Conservation (phyloP, 1,284 basidiomycete genomes). For the Termitomyces sp. region DNA sequence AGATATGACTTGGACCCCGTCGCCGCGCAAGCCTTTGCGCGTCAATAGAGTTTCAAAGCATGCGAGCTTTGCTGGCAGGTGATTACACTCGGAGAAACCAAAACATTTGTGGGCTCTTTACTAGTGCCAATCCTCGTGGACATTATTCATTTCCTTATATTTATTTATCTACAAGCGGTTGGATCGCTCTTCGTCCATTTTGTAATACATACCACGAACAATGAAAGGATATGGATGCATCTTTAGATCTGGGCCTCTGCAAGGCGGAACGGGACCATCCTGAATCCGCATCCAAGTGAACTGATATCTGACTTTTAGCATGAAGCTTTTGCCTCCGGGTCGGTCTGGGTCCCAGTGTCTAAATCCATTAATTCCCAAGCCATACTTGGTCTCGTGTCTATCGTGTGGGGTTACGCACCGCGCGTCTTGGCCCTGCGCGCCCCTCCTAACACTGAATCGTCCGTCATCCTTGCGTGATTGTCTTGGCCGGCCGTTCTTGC, state of each 20-base stretch:
- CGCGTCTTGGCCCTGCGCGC: not conserved
- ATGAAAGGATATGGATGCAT: not conserved
- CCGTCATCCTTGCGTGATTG: not conserved
- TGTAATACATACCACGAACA: not conserved
- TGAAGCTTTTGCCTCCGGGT: not conserved
- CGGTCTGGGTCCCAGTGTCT: not conserved
- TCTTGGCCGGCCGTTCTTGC: too few relatives aligned
- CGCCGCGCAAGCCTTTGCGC: slow-evolving; percentile 13
- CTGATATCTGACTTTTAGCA: not conserved
- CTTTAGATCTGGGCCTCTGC: not conserved
- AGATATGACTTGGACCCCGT: slow-evolving; percentile 31
- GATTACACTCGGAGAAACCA: slow-evolving; percentile 1
- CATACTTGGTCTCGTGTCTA: not conserved
- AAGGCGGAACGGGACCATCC: not conserved
- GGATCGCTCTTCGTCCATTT: not conserved
- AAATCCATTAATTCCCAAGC: not conserved
- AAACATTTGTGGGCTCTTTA: not conserved
- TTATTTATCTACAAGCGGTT: not conserved
- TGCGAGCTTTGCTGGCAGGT: slow-evolving; percentile 30
- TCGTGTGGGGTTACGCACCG: not conserved
- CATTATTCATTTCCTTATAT: not conserved
- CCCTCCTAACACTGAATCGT: not conserved
- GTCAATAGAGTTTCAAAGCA: slow-evolving; percentile 23
- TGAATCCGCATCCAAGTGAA: not conserved
- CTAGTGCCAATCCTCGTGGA: not conserved